A percentile compares a stretch with the other conserved stretches of the same genome.
Conservation (phyloP, 306 rosid genomes). For the Fragaria ananassa region DNA sequence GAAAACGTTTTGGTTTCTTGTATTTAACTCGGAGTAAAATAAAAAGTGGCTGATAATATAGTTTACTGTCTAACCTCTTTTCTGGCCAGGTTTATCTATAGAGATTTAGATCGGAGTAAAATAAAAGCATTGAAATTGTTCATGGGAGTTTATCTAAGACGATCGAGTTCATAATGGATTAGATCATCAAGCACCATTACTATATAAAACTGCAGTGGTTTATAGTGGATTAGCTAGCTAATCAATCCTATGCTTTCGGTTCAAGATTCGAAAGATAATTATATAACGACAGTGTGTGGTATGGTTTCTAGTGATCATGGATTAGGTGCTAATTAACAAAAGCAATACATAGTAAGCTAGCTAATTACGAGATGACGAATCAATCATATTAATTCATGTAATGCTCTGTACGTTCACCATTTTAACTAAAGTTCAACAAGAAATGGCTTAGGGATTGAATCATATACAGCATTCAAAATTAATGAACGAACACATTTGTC, state of each 20-base stretch:
- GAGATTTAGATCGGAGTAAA: too few relatives aligned
- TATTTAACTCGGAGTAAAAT: too few relatives aligned
- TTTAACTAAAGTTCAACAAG: not conserved
- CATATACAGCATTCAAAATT: not conserved
- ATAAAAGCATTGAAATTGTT: not conserved
- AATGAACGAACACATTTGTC: not conserved
- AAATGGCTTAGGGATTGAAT: not conserved
- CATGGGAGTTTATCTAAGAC: not conserved
- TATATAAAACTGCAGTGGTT: not conserved
- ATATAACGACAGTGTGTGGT: not conserved
- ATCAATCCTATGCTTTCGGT: not conserved
- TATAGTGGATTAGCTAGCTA: not conserved
- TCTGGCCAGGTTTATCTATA: too few relatives aligned
- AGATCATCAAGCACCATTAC: not conserved
- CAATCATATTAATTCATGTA: not conserved
- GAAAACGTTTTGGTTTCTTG: too few relatives aligned
- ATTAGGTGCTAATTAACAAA: not conserved
- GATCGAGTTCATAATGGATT: not conserved
- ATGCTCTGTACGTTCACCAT: not conserved
- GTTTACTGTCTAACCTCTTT: not conserved
- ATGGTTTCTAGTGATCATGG: not conserved
- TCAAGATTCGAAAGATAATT: not conserved
- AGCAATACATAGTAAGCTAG: not conserved
- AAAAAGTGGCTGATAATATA: too few relatives aligned
- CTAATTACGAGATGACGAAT: not conserved